These are phyloP conservation scores for Cucurbita maxima DNA, from an alignment of 306 rosid species.

Conservation along the genomic window DNA sequence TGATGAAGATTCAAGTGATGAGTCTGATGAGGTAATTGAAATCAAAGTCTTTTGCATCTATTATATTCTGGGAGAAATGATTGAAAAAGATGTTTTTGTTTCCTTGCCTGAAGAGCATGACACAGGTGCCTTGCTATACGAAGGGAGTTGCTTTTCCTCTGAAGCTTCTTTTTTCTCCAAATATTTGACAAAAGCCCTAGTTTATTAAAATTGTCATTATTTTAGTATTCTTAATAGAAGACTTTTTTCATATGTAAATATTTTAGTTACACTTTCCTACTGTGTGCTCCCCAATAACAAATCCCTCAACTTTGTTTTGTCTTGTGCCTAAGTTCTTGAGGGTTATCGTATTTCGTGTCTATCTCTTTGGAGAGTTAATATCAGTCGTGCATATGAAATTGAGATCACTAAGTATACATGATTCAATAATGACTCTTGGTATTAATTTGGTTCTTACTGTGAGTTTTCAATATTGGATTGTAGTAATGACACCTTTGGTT, in stretches of 20 bases:
- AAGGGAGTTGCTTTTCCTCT: background rate
- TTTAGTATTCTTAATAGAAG: too few relatives aligned
- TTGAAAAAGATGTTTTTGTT: background rate
- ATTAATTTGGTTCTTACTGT: background rate
- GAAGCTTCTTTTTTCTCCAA: background rate
- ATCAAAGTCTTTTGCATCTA: background rate
- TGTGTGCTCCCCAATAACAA: background rate
- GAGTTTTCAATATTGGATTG: background rate
- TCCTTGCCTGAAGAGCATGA: too few relatives aligned
- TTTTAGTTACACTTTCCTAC: too few relatives aligned
- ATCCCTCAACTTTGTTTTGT: background rate
- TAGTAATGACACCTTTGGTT: background rate
- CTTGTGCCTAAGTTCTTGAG: background rate
- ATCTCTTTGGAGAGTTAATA: background rate
- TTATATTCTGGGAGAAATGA: background rate
- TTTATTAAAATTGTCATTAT: too few relatives aligned
- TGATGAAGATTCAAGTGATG: conserved; percentile 23
- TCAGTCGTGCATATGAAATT: background rate
- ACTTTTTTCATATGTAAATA: too few relatives aligned
- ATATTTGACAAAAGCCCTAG: background rate
- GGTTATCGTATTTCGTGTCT: background rate
- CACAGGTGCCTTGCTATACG: background rate
- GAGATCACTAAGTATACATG: background rate
- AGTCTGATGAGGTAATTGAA: conserved; percentile 29
- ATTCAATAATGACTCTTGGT: background rate